Evolutionary conservation across 768 basidiomycete species (phyloP).

Genomic region (Gloeopeniophorella convolvens): DNA sequence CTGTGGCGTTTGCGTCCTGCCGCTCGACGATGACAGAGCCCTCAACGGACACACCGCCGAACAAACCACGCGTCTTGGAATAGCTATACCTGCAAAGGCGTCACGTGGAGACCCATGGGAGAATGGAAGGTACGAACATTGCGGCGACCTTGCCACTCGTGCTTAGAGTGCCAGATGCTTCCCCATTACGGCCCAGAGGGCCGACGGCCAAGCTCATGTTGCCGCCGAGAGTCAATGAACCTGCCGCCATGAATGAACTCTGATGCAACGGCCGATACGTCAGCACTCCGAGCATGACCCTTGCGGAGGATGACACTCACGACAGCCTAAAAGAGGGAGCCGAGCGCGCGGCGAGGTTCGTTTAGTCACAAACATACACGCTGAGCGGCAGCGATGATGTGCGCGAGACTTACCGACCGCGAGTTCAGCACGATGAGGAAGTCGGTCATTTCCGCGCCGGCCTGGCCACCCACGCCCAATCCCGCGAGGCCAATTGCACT

Average conservation of each 20-base stretch:
- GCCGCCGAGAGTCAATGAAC: slow-evolving; percentile 84
- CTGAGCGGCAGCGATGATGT: neutral
- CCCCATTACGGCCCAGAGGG: slow-evolving; percentile 91
- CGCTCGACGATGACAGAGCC: slow-evolving; percentile 91
- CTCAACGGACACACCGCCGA: slow-evolving; percentile 85
- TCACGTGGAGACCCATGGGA: neutral
- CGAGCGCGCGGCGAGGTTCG: neutral
- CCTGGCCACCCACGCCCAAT: slow-evolving; percentile 78
- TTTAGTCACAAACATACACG: slow-evolving; percentile 8
- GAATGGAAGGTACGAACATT: slow-evolving; percentile 48
- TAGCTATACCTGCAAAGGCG: slow-evolving; percentile 66
- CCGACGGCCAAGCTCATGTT: slow-evolving; percentile 88
- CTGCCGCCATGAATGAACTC: slow-evolving; percentile 91
- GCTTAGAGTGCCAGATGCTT: slow-evolving; percentile 79
- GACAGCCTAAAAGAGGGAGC: slow-evolving; percentile 41
- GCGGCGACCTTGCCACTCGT: slow-evolving; percentile 84
- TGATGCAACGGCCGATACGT: slow-evolving; percentile 24
- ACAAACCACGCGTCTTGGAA: slow-evolving; percentile 87
- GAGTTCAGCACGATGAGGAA: slow-evolving; percentile 88
- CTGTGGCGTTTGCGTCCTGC: slow-evolving; percentile 84
- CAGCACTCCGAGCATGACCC: neutral
- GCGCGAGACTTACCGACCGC: slow-evolving; percentile 51
- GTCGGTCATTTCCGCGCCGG: slow-evolving; percentile 84
- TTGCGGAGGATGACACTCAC: slow-evolving; percentile 36
- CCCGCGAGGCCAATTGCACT: slow-evolving; percentile 94